Evolutionary conservation across 2,329 filamentous ascomycete species (phyloP).

Genomic region (Dothidotthia symphoricarpi): DNA sequence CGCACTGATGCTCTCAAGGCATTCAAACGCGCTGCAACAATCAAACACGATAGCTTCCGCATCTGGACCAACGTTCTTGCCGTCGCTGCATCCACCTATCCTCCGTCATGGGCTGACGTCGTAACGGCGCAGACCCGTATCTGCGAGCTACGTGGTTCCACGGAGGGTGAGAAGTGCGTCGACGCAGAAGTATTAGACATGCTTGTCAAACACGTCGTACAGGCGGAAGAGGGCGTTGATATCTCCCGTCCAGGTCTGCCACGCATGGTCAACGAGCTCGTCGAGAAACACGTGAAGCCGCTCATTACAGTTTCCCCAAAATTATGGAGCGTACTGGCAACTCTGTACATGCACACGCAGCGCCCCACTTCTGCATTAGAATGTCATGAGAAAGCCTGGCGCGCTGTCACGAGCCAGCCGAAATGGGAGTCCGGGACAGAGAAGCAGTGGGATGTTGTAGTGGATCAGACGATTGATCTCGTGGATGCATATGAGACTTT

Average conservation of each 20-base stretch:
- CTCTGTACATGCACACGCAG: constrained; percentile 69
- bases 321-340: constrained; percentile 73
- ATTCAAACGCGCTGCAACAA: constrained; percentile 79
- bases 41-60: constrained; percentile 82
- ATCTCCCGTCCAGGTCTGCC: constrained; percentile 51
- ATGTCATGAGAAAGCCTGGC: constrained; percentile 87
- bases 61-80: constrained; percentile 98
- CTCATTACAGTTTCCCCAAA: constrained; percentile 77
- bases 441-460: constrained; percentile 68
- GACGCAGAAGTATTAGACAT: constrained; percentile 71
- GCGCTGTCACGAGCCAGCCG: constrained; percentile 61
- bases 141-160: constrained; percentile 66
- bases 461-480: constrained; percentile 75
- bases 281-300: constrained; percentile 74
- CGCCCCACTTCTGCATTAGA: constrained; percentile 72
- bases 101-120: constrained; percentile 73
- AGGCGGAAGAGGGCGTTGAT: constrained; percentile 42
- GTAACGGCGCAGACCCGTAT: constrained; percentile 72
- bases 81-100: constrained; percentile 73
- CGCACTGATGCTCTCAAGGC: constrained; percentile 75
- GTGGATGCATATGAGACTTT: constrained; percentile 82
- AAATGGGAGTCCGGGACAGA: constrained; percentile 58
- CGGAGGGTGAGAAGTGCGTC: constrained; percentile 71
- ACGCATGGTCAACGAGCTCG: constrained; percentile 64
- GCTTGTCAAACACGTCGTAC: constrained; percentile 68